A percentile compares a stretch with the other conserved stretches of the same genome.
phyloP scores from a whole-genome alignment of 768 basidiomycete genomes.

The Suillus subluteus region DNA sequence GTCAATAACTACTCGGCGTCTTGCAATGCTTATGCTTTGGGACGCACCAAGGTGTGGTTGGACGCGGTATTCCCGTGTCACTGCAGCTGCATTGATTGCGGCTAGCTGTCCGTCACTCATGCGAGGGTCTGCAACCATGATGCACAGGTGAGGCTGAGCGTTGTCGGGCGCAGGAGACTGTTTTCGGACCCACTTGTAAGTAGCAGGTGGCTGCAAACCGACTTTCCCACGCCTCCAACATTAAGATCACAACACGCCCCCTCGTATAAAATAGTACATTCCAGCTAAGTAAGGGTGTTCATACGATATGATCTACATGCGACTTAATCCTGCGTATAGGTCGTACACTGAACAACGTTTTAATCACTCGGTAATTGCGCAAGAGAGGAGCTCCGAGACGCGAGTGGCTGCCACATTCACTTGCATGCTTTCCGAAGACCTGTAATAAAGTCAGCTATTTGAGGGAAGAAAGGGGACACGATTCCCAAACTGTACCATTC shows the following conservation, averaged over 20 bases:
- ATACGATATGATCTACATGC: constrained; percentile 8
- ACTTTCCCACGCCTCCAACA: constrained; percentile 10
- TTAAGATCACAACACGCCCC: constrained; percentile 7
- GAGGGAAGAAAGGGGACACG: constrained; percentile 14
- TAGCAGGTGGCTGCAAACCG: neutral
- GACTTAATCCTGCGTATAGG: neutral
- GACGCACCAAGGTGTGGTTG: constrained; percentile 84
- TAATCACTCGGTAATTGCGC: constrained; percentile 18
- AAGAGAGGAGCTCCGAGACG: constrained; percentile 43
- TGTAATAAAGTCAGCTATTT: constrained; percentile 36
- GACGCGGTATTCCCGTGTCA: constrained; percentile 86
- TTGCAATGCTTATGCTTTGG: constrained; percentile 15
- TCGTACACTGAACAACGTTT: neutral
- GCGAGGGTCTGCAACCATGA: constrained; percentile 54
- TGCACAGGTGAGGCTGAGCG: constrained; percentile 13
- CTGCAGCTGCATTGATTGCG: constrained; percentile 85
- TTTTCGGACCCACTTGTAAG: neutral
- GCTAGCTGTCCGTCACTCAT: constrained; percentile 75
- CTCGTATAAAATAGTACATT: neutral
- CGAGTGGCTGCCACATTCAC: constrained; percentile 46
- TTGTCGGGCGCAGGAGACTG: constrained; percentile 7
- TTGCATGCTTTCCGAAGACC: constrained; percentile 50
- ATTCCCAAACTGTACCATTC: constrained; percentile 61
- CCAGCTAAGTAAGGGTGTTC: constrained; percentile 5
- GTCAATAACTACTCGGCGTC: constrained; percentile 11